Evolutionary conservation across 225 moss, liverwort and hornwort species (phyloP).

Genomic region (Thuidium tamariscinum): DNA sequence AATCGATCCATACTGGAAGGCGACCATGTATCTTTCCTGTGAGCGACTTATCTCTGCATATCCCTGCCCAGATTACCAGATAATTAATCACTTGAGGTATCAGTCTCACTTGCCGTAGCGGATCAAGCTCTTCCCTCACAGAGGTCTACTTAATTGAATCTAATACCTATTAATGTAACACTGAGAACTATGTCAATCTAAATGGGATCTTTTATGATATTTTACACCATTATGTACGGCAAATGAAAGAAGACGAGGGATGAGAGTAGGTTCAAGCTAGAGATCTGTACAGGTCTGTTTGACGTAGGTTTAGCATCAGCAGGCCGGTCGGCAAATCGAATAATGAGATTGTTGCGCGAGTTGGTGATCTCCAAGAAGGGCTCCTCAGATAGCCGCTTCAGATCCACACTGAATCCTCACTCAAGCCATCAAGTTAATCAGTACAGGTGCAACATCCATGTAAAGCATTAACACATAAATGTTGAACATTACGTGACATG

Average conservation of each 20-base stretch:
- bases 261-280: constrained; percentile 26
- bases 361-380: constrained; percentile 61
- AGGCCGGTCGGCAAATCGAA: constrained; percentile 67
- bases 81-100: neutral
- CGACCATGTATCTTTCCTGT: constrained; percentile 82
- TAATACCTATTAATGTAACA: neutral
- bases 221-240: neutral
- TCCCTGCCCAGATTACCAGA: constrained; percentile 37
- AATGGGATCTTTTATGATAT: neutral
- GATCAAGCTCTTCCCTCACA: neutral
- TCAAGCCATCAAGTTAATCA: neutral
- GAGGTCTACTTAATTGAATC: neutral
- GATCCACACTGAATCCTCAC: constrained; percentile 59
- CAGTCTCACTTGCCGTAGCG: neutral
- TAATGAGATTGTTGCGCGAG: constrained; percentile 82
- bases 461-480: neutral
- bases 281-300: constrained; percentile 65
- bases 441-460: neutral
- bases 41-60: constrained; percentile 67
- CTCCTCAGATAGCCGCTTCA: constrained; percentile 75
- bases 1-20: constrained; percentile 86
- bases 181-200: neutral
- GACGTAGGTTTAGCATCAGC: constrained; percentile 69
- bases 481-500: neutral
- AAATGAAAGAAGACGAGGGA: neutral